These are phyloP conservation scores for Phytophthora ohioensis DNA, from an alignment of 352 stramenopile genomes.

Conservation along the genomic window DNA sequence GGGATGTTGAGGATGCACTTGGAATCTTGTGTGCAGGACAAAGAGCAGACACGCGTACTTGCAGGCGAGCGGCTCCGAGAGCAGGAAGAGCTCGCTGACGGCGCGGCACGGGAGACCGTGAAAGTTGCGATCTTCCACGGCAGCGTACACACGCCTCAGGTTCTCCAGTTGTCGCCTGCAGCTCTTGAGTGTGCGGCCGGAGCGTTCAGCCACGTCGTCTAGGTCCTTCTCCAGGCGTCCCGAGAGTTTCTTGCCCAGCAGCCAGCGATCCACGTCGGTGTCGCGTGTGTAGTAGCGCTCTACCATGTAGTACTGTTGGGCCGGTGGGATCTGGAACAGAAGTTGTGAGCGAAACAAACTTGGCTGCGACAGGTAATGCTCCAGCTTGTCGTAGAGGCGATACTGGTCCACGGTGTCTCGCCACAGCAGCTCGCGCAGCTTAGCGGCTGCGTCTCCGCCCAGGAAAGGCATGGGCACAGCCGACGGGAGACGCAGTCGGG, in stretches of 20 bases:
- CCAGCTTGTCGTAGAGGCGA: constrained; percentile 83
- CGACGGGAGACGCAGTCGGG: constrained; percentile 57
- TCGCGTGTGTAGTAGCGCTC: constrained; percentile 86
- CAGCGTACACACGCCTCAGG: constrained; percentile 73
- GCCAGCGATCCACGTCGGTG: constrained; percentile 69
- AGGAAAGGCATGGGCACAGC: constrained; percentile 51
- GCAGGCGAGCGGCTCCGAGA: constrained; percentile 77
- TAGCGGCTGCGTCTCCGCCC: constrained; percentile 54
- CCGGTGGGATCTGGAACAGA: constrained; percentile 82
- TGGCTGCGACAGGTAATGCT: constrained; percentile 85
- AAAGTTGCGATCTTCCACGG: constrained; percentile 85
- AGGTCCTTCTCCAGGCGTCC: constrained; percentile 87
- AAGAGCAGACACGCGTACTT: constrained; percentile 88
- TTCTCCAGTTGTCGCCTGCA: constrained; percentile 85
- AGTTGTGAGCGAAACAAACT: constrained; percentile 82
- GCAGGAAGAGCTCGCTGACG: constrained; percentile 68
- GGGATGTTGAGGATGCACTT: constrained; percentile 73
- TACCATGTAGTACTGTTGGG: constrained; percentile 85
- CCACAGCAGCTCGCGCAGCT: constrained; percentile 78
- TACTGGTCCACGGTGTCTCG: constrained; percentile 88
- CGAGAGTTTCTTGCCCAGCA: constrained; percentile 85
- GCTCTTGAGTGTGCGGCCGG: constrained; percentile 75
- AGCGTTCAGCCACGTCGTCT: constrained; percentile 82
- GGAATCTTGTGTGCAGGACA: constrained; percentile 76
- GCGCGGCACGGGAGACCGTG: constrained; percentile 55